Evolutionary conservation across 2,329 filamentous ascomycete genomes (phyloP).

Genomic region (Gaeumannomyces tritici): DNA sequence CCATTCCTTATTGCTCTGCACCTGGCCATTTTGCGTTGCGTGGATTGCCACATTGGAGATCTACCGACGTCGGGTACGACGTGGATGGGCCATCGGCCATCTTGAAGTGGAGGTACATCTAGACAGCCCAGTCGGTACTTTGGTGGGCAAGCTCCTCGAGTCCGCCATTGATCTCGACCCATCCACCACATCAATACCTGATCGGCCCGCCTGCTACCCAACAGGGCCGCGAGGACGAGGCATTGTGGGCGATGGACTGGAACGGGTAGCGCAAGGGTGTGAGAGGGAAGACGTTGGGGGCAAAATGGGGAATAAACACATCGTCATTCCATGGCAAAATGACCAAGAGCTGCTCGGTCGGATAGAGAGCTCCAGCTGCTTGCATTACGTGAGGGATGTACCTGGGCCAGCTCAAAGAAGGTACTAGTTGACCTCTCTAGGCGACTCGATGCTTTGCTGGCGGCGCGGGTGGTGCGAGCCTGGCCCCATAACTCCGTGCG

Average conservation of each 20-base stretch:
- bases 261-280: too few relatives aligned
- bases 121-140: background rate
- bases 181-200: background rate
- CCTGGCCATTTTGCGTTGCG: background rate
- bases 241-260: too few relatives aligned
- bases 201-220: background rate
- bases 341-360: too few relatives aligned
- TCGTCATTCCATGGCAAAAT: too few relatives aligned
- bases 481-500: background rate
- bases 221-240: too few relatives aligned
- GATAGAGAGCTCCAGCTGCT: background rate
- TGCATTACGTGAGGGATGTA: background rate
- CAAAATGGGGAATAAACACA: too few relatives aligned
- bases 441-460: background rate
- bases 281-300: too few relatives aligned
- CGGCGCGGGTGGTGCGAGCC: background rate
- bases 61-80: background rate
- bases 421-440: too few relatives aligned
- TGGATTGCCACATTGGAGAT: background rate
- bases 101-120: background rate
- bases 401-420: background rate
- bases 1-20: background rate
- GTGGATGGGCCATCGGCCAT: background rate
- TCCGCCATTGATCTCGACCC: background rate
- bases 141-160: background rate